Conservation (phyloP, 2,329 filamentous ascomycete genomes). For the Talaromyces islandicus region DNA sequence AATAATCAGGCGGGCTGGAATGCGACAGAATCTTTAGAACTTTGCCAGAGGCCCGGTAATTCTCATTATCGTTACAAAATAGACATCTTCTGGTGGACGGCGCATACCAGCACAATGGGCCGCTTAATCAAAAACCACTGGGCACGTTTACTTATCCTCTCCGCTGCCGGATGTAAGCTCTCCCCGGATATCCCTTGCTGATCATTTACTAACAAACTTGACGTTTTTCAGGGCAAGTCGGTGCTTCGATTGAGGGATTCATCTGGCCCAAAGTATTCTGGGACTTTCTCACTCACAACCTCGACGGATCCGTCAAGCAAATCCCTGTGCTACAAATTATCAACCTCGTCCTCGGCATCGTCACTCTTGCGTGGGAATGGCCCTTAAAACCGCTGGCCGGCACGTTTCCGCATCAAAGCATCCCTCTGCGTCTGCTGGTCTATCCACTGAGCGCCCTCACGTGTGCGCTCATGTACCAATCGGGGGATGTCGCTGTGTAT, state of each 20-base stretch:
- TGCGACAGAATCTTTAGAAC: background rate
- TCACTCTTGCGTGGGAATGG: constrained; percentile 85
- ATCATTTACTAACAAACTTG: background rate
- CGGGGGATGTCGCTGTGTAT: constrained; percentile 86
- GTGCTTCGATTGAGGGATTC: constrained; percentile 75
- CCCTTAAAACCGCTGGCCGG: constrained; percentile 74
- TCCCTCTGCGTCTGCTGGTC: constrained; percentile 77
- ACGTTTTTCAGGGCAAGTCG: constrained; percentile 68
- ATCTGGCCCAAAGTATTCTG: constrained; percentile 99
- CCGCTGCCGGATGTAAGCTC: constrained; percentile 66
- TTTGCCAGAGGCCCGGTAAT: background rate
- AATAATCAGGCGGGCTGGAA: background rate
- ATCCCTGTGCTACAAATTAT: constrained; percentile 83
- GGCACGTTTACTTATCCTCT: constrained; percentile 88
- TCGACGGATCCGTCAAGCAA: constrained; percentile 80
- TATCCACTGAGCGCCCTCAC: constrained; percentile 72
- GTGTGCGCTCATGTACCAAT: constrained; percentile 79
- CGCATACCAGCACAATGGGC: constrained; percentile 61
- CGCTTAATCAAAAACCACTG: constrained; percentile 99
- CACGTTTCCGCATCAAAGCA: constrained; percentile 71
- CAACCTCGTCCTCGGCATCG: constrained; percentile 75
- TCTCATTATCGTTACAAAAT: background rate
- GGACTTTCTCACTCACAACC: constrained; percentile 88
- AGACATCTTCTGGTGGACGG: background rate
- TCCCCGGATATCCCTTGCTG: background rate